These are phyloP conservation scores for Setaria viridis DNA, from an alignment of 202 grass and related monocot genomes.

Conservation along the genomic window DNA sequence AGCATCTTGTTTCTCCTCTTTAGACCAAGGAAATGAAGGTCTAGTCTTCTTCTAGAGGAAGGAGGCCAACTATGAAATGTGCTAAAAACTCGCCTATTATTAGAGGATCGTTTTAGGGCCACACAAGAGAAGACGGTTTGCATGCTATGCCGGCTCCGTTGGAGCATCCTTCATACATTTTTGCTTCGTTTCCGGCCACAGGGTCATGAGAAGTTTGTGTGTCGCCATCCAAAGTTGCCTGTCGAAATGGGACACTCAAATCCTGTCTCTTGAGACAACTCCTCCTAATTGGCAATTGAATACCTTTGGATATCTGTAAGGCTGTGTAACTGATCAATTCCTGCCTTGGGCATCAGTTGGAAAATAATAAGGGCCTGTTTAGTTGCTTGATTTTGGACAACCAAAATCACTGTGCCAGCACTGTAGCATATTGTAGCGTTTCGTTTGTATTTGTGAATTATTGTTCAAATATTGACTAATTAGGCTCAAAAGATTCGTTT, in stretches of 20 bases:
- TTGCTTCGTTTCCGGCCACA: neutral
- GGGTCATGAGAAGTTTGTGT: constrained; percentile 21
- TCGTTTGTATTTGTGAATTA: too few species aligned
- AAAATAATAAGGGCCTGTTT: neutral
- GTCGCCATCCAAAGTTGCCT: neutral
- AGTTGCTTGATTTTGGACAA: too few species aligned
- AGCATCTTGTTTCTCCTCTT: neutral
- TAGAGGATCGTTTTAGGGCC: neutral
- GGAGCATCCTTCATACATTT: neutral
- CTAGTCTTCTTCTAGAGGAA: neutral
- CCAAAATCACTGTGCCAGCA: too few species aligned
- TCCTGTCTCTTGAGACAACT: neutral
- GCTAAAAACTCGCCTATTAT: neutral
- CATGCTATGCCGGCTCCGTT: constrained; percentile 12
- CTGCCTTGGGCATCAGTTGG: neutral
- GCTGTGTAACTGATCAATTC: too few species aligned
- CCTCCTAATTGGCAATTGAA: neutral
- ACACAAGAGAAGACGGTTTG: neutral
- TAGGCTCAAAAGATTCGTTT: too few species aligned
- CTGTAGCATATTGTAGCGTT: too few species aligned
- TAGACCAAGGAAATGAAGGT: neutral
- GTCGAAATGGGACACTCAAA: neutral
- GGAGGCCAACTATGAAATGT: neutral
- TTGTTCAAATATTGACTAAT: too few species aligned
- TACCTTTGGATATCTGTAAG: neutral